Evolutionary conservation across 202 grass and related monocot genomes (phyloP), one percentile per base, ranked within the genome.

Genomic region (Bolboschoenoplectus hybrid): DNA sequence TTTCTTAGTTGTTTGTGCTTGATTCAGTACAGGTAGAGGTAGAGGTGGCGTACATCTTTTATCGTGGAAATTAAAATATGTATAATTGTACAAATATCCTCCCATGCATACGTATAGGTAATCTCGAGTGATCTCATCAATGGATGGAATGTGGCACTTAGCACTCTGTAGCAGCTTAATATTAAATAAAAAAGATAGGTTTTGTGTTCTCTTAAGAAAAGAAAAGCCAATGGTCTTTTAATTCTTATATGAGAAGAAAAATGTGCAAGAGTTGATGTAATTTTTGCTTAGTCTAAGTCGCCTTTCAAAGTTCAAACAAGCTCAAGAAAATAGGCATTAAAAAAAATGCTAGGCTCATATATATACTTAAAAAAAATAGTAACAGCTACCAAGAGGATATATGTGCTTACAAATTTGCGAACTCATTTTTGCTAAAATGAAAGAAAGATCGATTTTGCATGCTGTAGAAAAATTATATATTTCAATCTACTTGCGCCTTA

Each of bases 61-160:
- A 34, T 41, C 52, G 60, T 60, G 35, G 9, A 70, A 52, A 13
- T 36, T 10, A 51, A 50, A 35, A 57, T 35, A 60, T 16, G 38
- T 55, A 14, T 3, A 16, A 26, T 26, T 60, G 74, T 79, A 40
- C 32, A 36, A 51, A 35, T 79, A 79, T 79, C 20, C 35, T 7
- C 13, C 7, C 61, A 36, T 82, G 80, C 80, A 67, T 67, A 51
- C 61, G 80, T 82, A 50, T 81, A 62, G 36, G 44, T 41, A n/a
- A 12, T 49, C 17, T 66, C 20, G 39, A 63, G 79, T 82, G 80
- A 82, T 60, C 80, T 84, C 64, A 71, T 19, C 35, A n/a, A 39
- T 51, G 61, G 36, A 52, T 70, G 38, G 34, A 56, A 69, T 83
- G 44, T 40, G 44, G 62, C 63, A 10, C 58, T 43, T 56, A 46